Evolutionary conservation across 2,329 filamentous ascomycete species (phyloP), one percentile per base, ranked within the genome.

Genomic region (Monilinia aucupariae): DNA sequence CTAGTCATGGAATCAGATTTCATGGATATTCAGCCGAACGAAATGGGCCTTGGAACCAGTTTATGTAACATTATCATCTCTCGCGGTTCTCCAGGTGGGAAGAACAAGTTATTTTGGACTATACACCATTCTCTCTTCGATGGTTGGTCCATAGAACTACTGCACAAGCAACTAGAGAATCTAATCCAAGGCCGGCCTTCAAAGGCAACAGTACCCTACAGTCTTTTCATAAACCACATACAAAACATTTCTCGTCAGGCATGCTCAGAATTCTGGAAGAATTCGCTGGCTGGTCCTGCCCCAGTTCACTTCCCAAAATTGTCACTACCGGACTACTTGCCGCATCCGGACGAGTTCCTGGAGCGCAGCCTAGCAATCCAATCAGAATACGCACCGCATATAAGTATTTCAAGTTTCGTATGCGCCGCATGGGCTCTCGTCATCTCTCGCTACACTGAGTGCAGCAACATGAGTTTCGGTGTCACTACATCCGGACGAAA

Each of bases 101-200:
- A 74, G 49, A 43, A 43, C 41, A 43, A 43, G 41, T n/a, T 72
- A 76, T 67, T 82, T 83, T 64, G 81, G 64, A 80, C 79, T 1
- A 80, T 82, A 74, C 81, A 84, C 64, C 82, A 84, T 67, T 79
- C 78, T 4, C 69, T 84, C 0, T 84, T 84, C 63, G 82, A 85
- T 58, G 82, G 81, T 22, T 83, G 81, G 81, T 75, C 6, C 75
- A 81, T 54, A 74, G 76, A 25, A 63, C 9, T 47, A 12, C 12
- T 47, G 3, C 10, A 25, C n/a, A 47, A 20, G 4, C 64, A 1
- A 72, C 74, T 5, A 75, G 77, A 65, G 71, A 71, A 76, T 2
- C 54, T 73, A 13, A 55, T 55, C 25, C 4, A 30, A 17, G 17
- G 22, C 2, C 43, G 20, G n/a, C n/a, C 43, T 47, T 22, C 43